Base-by-base conservation (phyloP, 164 flowering plant genomes). In the Liriodendron chinense region DNA sequence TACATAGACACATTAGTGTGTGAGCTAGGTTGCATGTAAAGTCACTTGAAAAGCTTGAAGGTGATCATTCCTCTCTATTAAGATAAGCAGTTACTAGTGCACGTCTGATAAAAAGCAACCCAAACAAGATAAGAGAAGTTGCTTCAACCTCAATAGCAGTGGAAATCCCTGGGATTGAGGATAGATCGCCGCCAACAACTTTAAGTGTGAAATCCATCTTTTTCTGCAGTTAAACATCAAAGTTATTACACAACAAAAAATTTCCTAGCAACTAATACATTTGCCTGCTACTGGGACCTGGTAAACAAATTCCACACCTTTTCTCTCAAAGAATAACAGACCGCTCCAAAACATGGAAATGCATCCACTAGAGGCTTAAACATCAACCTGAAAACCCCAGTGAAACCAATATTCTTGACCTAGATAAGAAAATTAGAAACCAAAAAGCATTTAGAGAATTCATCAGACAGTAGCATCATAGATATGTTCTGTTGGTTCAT, bases 261-360 rank as follows among this genome's bases (percentile, higher is more conserved):
- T 34, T 25, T 12, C 16, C 59, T 16, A 53, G 9, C 59, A 72
- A 34, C 28, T 13, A 69, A 47, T 67, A 20, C 23, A 21, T 69
- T 69, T 47, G 47, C 24, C 73, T 53, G 62, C 63, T 20, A 50
- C 7, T 23, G 16, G 26, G 12, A 56, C 61, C 18, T 18, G 68
- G 69, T 71, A 64, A 34, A 34, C 47, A 77, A 50, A 80, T 47
- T 25, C 10, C 23, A 18, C 65, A 93, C 99, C 97, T 94, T 96
- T 69, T 96, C 81, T 78, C 95, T 89, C 77, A 96, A 79, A 47
- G 99, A 96, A 82, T 75, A 92, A 69, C 84, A 87, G 50, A 96
- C 89, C 80, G 99, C 99, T 82, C 98, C 98, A 82, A 96, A 94
- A 78, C 99, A 92, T 50, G 99, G 99, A 34, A 96, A 83, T 81